These are phyloP conservation scores for Fusarium sarcochroum DNA, from an alignment of 2,329 filamentous ascomycete species.

Conservation along the genomic window DNA sequence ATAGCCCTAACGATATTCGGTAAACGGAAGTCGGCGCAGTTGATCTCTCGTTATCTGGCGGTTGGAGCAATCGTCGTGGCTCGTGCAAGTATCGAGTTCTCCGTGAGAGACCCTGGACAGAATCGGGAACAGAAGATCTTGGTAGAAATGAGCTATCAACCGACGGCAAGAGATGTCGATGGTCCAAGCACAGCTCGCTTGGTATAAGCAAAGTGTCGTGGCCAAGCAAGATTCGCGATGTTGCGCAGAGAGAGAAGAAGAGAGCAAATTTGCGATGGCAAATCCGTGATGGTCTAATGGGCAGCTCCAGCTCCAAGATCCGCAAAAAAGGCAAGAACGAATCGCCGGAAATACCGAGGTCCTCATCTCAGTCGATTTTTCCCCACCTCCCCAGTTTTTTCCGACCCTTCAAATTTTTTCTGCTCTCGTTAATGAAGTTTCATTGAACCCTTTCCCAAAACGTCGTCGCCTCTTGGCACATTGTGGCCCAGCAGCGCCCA, in stretches of 20 bases:
- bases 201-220: constrained; percentile 19
- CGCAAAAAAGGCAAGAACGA: constrained; percentile 38
- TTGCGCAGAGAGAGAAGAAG: constrained; percentile 19
- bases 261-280: constrained; percentile 41
- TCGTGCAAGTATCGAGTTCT: constrained; percentile 10
- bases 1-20: constrained; percentile 20
- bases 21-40: constrained; percentile 12
- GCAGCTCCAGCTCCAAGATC: constrained; percentile 22
- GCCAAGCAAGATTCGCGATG: constrained; percentile 19
- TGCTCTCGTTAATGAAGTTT: constrained; percentile 17
- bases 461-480: constrained; percentile 31
- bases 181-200: constrained; percentile 27
- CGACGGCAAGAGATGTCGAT: constrained; percentile 15
- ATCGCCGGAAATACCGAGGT: constrained; percentile 40
- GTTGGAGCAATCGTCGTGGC: constrained; percentile 6
- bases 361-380: constrained; percentile 32
- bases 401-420: constrained; percentile 10
- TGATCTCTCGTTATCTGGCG: constrained; percentile 6
- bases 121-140: neutral
- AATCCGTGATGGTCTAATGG: constrained; percentile 37
- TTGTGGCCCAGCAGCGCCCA: constrained; percentile 26
- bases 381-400: constrained; percentile 32
- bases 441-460: constrained; percentile 28
- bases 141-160: constrained; percentile 7
- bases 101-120: constrained; percentile 11